Conservation (phyloP, 2,329 filamentous ascomycete genomes). For the Pyrenochaeta sp. region DNA sequence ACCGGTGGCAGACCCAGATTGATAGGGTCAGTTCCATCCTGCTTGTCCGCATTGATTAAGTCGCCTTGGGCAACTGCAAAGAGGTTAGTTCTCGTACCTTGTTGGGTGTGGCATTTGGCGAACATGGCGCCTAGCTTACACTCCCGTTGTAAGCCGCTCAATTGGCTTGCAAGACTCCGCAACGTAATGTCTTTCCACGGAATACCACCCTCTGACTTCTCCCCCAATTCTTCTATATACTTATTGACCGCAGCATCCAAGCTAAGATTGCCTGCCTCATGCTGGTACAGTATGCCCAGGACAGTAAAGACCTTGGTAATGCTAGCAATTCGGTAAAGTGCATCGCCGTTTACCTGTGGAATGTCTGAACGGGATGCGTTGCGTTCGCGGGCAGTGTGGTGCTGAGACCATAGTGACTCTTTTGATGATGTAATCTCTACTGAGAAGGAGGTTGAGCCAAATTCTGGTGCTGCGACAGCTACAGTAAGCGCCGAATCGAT, state of each 20-base stretch:
- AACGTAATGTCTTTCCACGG: slow-evolving; percentile 55
- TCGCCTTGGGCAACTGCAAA: slow-evolving; percentile 40
- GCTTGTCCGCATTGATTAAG: slow-evolving; percentile 28
- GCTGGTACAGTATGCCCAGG: slow-evolving; percentile 42
- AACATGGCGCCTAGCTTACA: slow-evolving; percentile 28
- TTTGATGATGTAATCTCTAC: slow-evolving; percentile 52
- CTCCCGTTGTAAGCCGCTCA: slow-evolving; percentile 54
- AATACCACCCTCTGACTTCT: slow-evolving; percentile 38
- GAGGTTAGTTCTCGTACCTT: slow-evolving; percentile 37
- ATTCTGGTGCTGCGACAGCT: slow-evolving; percentile 39
- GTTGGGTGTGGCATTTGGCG: slow-evolving; percentile 16
- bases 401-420: slow-evolving; percentile 48
- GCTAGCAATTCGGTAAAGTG: slow-evolving; percentile 52
- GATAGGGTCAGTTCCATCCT: slow-evolving; percentile 3
- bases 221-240: slow-evolving; percentile 43
- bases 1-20: slow-evolving; percentile 48
- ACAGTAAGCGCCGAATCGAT: slow-evolving; percentile 36
- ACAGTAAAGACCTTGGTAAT: slow-evolving; percentile 49
- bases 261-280: slow-evolving; percentile 44
- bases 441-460: slow-evolving; percentile 50
- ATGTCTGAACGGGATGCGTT: slow-evolving; percentile 50
- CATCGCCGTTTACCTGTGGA: slow-evolving; percentile 47
- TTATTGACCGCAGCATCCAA: slow-evolving; percentile 45
- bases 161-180: slow-evolving; percentile 53
- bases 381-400: slow-evolving; percentile 49